Evolutionary conservation across 495 filamentous ascomycete genomes (phyloP).

Genomic region (Pseudevernia furfuracea): DNA sequence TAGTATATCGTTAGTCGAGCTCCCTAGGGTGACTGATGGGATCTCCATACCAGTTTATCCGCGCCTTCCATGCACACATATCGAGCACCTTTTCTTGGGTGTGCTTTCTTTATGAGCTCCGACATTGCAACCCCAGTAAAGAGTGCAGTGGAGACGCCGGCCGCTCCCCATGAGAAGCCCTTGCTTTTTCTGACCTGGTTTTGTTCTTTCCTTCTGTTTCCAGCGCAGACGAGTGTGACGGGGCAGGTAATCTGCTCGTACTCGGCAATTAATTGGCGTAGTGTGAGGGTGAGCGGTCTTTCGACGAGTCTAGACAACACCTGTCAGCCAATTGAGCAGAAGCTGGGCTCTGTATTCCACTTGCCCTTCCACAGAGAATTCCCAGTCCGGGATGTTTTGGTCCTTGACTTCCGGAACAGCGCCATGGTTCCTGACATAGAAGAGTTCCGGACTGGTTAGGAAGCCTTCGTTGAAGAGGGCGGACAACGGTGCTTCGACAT

Average conservation of each 20-base stretch:
- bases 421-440: constrained; percentile 96
- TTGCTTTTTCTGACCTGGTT: constrained; percentile 88
- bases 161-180: constrained; percentile 93
- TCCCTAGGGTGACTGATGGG: not conserved
- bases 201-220: constrained; percentile 91
- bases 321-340: constrained; percentile 21
- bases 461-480: constrained; percentile 80
- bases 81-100: constrained; percentile 60
- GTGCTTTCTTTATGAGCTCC: constrained; percentile 63
- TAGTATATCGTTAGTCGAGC: not conserved
- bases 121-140: constrained; percentile 79
- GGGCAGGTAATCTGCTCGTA: constrained; percentile 84
- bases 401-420: constrained; percentile 73
- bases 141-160: constrained; percentile 79
- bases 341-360: constrained; percentile 13
- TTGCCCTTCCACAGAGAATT: constrained; percentile 76
- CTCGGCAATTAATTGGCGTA: constrained; percentile 65
- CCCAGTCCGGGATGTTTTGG: constrained; percentile 68
- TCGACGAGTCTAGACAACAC: constrained; percentile 53
- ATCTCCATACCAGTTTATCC: constrained; percentile 57
- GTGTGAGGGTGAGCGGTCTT: constrained; percentile 62
- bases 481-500: constrained; percentile 80
- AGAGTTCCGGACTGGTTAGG: constrained; percentile 82
- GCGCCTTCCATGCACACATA: constrained; percentile 94
- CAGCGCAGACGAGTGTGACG: constrained; percentile 87